Conservation (phyloP, 2,329 filamentous ascomycete genomes). For the Didymosphaeria variabile region DNA sequence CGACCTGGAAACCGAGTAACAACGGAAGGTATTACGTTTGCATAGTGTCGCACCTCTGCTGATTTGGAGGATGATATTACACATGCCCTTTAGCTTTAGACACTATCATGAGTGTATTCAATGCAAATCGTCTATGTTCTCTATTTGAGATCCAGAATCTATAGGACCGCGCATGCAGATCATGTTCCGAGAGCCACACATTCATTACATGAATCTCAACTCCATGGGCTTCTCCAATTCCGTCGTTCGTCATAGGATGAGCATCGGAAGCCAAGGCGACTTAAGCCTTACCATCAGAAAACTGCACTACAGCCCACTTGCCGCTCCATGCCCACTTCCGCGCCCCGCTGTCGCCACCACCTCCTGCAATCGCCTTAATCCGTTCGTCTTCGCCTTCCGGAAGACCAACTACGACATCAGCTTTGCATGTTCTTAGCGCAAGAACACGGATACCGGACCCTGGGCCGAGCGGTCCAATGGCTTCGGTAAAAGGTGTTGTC, state of each 20-base stretch:
- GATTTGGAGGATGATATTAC: not conserved
- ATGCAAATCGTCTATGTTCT: not conserved
- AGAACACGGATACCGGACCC: slow-evolving; percentile 85
- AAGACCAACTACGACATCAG: slow-evolving; percentile 93
- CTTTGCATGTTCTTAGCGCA: slow-evolving; percentile 93
- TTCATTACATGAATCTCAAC: too few species aligned
- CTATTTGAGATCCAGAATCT: not conserved
- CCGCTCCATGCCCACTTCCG: slow-evolving; percentile 95
- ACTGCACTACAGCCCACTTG: slow-evolving; percentile 95
- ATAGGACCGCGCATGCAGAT: not conserved
- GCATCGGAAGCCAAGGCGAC: not conserved
- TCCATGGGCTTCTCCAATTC: not conserved
- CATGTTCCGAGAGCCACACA: too few species aligned
- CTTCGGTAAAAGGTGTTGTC: slow-evolving; percentile 83
- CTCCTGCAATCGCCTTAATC: slow-evolving; percentile 72
- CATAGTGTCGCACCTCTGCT: too few species aligned
- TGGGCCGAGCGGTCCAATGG: slow-evolving; percentile 85
- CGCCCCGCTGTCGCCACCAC: slow-evolving; percentile 73
- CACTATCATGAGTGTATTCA: not conserved
- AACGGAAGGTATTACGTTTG: too few species aligned
- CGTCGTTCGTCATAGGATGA: too few species aligned
- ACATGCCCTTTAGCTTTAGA: not conserved
- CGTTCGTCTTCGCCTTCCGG: slow-evolving; percentile 82
- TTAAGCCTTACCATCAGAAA: slow-evolving; percentile 71
- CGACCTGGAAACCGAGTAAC: too few species aligned